phyloP scores from a whole-genome alignment of 192 early-diverging fungal genomes.

The Backusella australiensis region DNA sequence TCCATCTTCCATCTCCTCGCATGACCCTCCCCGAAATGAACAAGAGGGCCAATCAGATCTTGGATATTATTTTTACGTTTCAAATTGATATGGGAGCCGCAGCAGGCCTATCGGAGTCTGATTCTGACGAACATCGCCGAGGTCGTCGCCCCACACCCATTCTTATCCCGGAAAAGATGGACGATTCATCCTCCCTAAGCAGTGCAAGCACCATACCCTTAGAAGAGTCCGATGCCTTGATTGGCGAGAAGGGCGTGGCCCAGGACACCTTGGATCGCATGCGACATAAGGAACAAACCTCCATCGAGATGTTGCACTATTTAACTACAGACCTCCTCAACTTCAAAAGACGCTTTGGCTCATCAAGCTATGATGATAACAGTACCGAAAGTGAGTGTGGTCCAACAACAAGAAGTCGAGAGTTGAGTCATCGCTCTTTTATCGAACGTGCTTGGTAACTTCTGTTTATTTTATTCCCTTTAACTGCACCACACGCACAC shows the following conservation, averaged over 20 bases:
- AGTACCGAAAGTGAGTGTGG: background rate
- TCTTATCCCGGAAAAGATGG: constrained; percentile 3
- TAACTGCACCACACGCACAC: background rate
- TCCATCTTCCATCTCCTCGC: constrained; percentile 48
- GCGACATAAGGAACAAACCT: constrained; percentile 14
- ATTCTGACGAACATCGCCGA: background rate
- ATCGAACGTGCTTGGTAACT: background rate
- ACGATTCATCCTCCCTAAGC: constrained; percentile 28
- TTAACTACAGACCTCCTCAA: constrained; percentile 50
- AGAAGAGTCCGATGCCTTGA: constrained; percentile 7
- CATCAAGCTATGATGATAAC: background rate
- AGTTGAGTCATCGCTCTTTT: background rate
- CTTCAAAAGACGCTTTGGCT: constrained; percentile 48
- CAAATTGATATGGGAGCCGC: constrained; percentile 42
- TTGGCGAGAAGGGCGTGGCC: background rate
- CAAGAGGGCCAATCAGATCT: constrained; percentile 62
- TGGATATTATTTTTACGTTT: constrained; percentile 56
- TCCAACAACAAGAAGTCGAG: background rate
- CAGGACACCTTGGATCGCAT: background rate
- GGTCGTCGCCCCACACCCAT: constrained; percentile 14
- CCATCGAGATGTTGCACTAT: constrained; percentile 50
- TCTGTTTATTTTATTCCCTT: background rate
- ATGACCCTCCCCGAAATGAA: constrained; percentile 64
- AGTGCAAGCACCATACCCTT: constrained; percentile 34
- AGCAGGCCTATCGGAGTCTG: background rate